Base-by-base conservation (phyloP, 2,329 filamentous ascomycete species). In the Ascocoryne sarcoides region DNA sequence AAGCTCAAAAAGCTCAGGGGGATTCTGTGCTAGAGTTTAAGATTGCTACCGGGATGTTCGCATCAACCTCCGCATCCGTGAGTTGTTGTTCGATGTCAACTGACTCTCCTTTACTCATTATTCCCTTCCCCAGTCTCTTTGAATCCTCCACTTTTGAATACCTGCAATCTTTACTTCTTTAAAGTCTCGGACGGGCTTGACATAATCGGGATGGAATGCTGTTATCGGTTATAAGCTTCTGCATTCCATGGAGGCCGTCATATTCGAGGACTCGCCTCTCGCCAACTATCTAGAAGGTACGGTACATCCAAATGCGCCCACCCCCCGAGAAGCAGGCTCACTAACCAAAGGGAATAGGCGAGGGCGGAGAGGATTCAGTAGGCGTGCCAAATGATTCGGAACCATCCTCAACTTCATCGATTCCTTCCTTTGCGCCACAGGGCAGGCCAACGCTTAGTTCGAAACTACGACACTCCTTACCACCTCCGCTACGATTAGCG, bases 221-320 rank as follows among this genome's bases (percentile, higher is more conserved):
- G 35, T 20, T 38, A 29, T 19, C 21, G 40, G 32, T 40, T 21
- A 40, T 48, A 48, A 46, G 12, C 23, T 7, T 12, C 23, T 7
- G 23, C 44, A n/a, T 39, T 34, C 48, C 50, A 92, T 95, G 89
- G 89, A 95, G 74, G 79, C 84, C 58, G 73, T 95, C 56, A 78
- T 95, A 54, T 84, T 84, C 65, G 78, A 92, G 66, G 80, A 88
- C 66, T 84, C 85, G 61, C 89, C 89, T 55, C 73, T 95, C 65
- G 88, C 87, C 60, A 79, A 84, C 58, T 92, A 92, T 67, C 78
- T 95, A 54, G 82, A 89, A 77, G 88, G 89, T 92, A 65, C 57
- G 70, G n/a, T n/a, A n/a, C n/a, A n/a, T n/a, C n/a, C n/a, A n/a
- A 64, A 42, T 12, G 30, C 23, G 23, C 23, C 7, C 23, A 26